Evolutionary conservation across 2,329 filamentous ascomycete species (phyloP), one percentile per base, ranked within the genome.

Genomic region (Penicillium aurantiogriseum): DNA sequence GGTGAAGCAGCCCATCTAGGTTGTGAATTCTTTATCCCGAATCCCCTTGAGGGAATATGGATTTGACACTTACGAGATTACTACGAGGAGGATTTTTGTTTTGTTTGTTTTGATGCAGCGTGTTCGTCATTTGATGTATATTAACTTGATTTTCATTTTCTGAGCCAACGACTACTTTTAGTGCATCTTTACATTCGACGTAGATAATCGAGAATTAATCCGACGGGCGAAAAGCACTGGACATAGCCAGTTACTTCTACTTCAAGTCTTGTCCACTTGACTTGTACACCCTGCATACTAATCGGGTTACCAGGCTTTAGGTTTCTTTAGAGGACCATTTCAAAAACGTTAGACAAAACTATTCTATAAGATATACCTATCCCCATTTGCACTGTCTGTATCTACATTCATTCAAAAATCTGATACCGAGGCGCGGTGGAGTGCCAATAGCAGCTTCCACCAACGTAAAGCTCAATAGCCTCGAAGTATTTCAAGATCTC

Each of bases 1-100:
- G 90, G 92, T 59, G 76, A 80, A 52, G 83, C 85, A 13, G 82
- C 78, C 9, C 81, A 83, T 45, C 74, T 96, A 47, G 93, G 92
- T 0, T 95, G 91, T 71, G 85, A 89, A 63, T 97, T 95, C 74
- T 77, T 89, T 35, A 80, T 96, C 46, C 88, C 90, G 13, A 79
- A 80, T 63, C 79, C 82, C 49, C 90, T 90, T 4, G 84, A 88
- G 73, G 74, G 72, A n/a, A 73, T 81, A 40, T 81, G 71, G 65
- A 65, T 79, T 56, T 78, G 61, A 65, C 11, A 23, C 10, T 3
- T 6, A 40, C 15, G n/a, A 27, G 0, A 35, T 38, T 13, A 44
- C 13, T 45, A 33, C 21, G 42, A 13, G 48, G 36, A 40, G 49
- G 40, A 7, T 31, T 47, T 27, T 40, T 40, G 11, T 25, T 48